Evolutionary conservation across 768 basidiomycete species (phyloP), one percentile per base, ranked within the genome.

Genomic region (Pholiota molesta): DNA sequence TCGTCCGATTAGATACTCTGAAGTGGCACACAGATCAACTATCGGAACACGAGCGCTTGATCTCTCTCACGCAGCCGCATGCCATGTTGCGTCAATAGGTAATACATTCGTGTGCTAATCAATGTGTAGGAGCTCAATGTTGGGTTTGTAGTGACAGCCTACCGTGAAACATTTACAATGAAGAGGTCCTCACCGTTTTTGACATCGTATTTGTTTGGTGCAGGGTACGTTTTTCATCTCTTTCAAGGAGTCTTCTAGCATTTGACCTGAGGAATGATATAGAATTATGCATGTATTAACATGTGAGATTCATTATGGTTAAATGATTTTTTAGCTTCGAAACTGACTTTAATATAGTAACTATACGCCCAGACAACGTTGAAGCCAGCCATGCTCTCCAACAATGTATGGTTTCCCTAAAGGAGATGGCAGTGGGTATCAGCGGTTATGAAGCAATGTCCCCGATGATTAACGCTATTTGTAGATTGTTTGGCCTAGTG

Each of bases 231-330:
- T 5, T 4, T 9, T 19, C 40, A 44, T 49, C 35, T 57, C 29
- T 62, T 37, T 60, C 40, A 52, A 61, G 52, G 52, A 23, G 40
- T 55, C 52, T 58, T 52, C 37, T 45, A 62, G 57, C 53, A 31
- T 23, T 58, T 65, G 40, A 69, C 65, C 57, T 66, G 55, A 59
- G 62, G 51, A 11, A 60, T 62, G n/a, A 49, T 59, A 21, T 69
- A 92, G 91, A 29, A 89, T 92, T 66, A 91, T 92, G 90, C 90
- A 93, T 68, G 83, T 91, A 45, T 76, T 90, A 66, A 90, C 89
- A 17, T 69, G 91, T 91, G 73, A 63, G 87, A 74, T 55, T 8
- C 33, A 52, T 6, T 52, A 55, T 33, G 35, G 31, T 55, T 57
- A 58, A 19, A 19, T 29, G 55, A n/a, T 28, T 21, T 31, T 31